A percentile compares a stretch with the other conserved stretches of the same genome.
These are phyloP conservation scores for Ananas comosus DNA, from an alignment of 176 grass and related monocot genomes.

Conservation along the genomic window DNA sequence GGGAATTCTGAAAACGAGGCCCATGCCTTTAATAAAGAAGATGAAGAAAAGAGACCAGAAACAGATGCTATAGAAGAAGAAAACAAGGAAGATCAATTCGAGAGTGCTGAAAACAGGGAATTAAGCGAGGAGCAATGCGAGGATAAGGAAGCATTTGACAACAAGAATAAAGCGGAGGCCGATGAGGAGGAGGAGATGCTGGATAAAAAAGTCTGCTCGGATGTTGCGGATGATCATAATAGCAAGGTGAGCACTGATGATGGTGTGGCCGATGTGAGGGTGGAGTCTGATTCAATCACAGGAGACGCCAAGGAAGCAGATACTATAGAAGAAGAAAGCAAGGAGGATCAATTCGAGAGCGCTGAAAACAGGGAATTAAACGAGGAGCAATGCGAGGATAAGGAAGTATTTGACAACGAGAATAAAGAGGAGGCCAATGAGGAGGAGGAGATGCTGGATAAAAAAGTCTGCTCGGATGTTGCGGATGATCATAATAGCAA, in stretches of 20 bases:
- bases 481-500: background rate
- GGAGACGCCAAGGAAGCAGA: background rate
- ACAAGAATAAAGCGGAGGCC: background rate
- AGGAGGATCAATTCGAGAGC: background rate
- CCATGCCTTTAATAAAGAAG: background rate
- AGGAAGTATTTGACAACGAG: background rate
- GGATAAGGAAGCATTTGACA: background rate
- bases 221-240: background rate
- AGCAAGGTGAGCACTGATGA: background rate
- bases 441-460: background rate
- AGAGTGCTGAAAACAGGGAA: background rate
- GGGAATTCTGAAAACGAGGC: background rate
- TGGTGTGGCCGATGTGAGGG: background rate
- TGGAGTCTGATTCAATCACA: too few species aligned
- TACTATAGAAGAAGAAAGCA: background rate
- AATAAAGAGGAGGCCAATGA: background rate
- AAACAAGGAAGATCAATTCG: background rate
- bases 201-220: background rate
- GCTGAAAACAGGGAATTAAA: background rate
- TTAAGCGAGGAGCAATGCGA: background rate
- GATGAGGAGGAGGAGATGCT: background rate
- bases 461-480: background rate
- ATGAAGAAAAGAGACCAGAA: conserved; percentile 15
- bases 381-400: background rate
- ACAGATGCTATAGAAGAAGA: background rate